Conservation (phyloP, 2,329 filamentous ascomycete genomes). For the Emericellopsis cladophorae region DNA sequence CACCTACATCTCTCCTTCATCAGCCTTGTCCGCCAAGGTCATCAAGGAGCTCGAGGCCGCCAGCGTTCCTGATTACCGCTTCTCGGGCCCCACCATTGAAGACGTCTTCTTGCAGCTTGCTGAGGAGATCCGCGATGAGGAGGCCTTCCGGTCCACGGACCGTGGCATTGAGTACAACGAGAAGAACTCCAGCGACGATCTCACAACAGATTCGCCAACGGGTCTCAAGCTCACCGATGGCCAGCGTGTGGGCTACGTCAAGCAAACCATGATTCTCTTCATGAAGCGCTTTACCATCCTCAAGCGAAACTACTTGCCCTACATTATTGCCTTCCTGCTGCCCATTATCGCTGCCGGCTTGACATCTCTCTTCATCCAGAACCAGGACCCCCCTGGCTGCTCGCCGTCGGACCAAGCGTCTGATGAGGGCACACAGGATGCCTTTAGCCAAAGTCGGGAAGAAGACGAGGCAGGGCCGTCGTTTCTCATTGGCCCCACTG, state of each 20-base stretch:
- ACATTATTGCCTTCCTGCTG: slow-evolving; percentile 60
- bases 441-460: slow-evolving; percentile 18
- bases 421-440: slow-evolving; percentile 22
- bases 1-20: slow-evolving; percentile 60
- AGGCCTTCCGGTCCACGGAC: slow-evolving; percentile 13
- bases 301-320: slow-evolving; percentile 66
- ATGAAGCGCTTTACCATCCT: slow-evolving; percentile 67
- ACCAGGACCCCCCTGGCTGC: slow-evolving; percentile 39
- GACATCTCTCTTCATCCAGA: slow-evolving; percentile 61
- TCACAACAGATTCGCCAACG: slow-evolving; percentile 7
- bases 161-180: slow-evolving; percentile 9
- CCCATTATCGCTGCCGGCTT: slow-evolving; percentile 71
- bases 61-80: slow-evolving; percentile 65
- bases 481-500: slow-evolving; percentile 19
- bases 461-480: slow-evolving; percentile 9
- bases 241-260: slow-evolving; percentile 51
- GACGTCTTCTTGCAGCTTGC: slow-evolving; percentile 83
- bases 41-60: slow-evolving; percentile 55
- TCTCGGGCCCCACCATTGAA: slow-evolving; percentile 82
- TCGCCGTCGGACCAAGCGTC: slow-evolving; percentile 33
- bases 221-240: slow-evolving; percentile 53
- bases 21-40: slow-evolving; percentile 56
- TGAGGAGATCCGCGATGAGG: slow-evolving; percentile 57
- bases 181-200: slow-evolving; percentile 9
- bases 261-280: slow-evolving; percentile 64